phyloP scores from a whole-genome alignment of 2,329 filamentous ascomycete species.

The Cordyceps tenuipes region DNA sequence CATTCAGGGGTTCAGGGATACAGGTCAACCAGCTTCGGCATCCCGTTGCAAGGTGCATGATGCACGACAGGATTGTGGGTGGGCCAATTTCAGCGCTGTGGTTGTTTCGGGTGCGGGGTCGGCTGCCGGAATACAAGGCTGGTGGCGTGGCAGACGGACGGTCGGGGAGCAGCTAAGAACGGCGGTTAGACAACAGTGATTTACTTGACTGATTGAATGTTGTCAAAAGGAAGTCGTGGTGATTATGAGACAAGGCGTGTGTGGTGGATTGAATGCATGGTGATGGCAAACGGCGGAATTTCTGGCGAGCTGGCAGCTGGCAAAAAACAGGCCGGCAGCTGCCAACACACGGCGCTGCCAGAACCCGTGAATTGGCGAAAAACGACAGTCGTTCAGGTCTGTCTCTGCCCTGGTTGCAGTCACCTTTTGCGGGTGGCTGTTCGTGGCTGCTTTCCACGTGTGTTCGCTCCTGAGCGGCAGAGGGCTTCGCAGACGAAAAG shows the following conservation, averaged over 20 bases:
- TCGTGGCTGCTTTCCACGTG: too few relatives aligned
- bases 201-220: not conserved
- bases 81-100: not conserved
- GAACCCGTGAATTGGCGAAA: not conserved
- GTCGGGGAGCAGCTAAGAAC: not conserved
- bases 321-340: not conserved
- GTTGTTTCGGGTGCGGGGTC: not conserved
- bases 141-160: constrained; percentile 2
- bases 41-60: not conserved
- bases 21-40: not conserved
- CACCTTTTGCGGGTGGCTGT: too few relatives aligned
- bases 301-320: not conserved
- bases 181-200: not conserved
- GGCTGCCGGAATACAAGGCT: constrained; percentile 9
- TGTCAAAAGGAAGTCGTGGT: not conserved
- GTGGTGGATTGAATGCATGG: not conserved
- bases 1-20: too few relatives aligned
- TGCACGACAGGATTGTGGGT: not conserved
- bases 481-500: not conserved
- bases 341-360: not conserved
- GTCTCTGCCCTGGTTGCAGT: too few relatives aligned
- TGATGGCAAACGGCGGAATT: not conserved
- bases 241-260: too few relatives aligned
- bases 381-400: too few relatives aligned
- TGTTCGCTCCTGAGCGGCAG: not conserved